Evolutionary conservation across 495 filamentous ascomycete species (phyloP), one percentile per base, ranked within the genome.

Genomic region (Tricharina praecox): DNA sequence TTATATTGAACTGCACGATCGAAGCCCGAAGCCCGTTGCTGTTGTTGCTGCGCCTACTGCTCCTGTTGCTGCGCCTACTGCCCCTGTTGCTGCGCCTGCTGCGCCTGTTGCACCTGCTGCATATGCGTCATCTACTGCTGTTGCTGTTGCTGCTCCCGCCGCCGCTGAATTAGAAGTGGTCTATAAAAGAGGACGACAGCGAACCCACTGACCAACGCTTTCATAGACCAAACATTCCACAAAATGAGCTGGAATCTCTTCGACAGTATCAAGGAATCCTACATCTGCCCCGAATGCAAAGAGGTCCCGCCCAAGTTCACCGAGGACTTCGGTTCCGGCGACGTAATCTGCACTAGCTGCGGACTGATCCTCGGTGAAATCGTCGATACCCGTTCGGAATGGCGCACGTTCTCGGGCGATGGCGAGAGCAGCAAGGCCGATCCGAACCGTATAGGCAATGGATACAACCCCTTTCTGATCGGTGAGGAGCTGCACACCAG

Each of bases 381-480:
- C 54, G 82, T 97, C 50, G 88, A 95, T 56, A 82, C 81, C 47
- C 80, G 90, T 40, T 87, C 85, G 41, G 90, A 97, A 68, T 97
- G 90, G 90, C 83, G 90, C 55, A 96, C 86, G 2, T 97, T 97
- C 62, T 78, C 81, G 49, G 92, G 90, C 63, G 90, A 96, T 54
- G 90, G 94, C 56, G 78, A 90, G 61, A 72, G 69, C 40, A 9
- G 25, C 18, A 83, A 79, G 55, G 86, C 90, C 49, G 90, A 97
- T 61, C 90, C 86, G 0, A 90, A 82, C 42, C 90, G 88, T 80
- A 86, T 94, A 50, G 90, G 90, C 64, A 87, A 93, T 39, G 82
- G 73, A 0, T 71, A 73, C 28, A 90, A 92, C 53, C 69, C 76
- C 23, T 70, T 95, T 48, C 71, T 90, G 30, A 82, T 90, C 54